Base-by-base conservation (phyloP, 805 yeast species). In the Tetrapisispora arboricola region DNA sequence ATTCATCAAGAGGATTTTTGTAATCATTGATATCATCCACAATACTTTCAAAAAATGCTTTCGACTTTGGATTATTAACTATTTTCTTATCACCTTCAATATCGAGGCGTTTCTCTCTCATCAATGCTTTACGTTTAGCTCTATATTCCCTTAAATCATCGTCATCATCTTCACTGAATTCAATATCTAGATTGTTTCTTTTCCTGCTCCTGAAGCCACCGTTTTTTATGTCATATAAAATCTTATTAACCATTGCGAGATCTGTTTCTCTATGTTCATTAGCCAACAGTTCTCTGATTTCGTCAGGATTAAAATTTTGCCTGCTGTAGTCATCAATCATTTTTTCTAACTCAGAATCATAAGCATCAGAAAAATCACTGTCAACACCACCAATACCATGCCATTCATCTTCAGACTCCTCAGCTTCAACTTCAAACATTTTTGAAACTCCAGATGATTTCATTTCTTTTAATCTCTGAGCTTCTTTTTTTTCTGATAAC, bases 341-440 rank as follows among this genome's bases (percentile, higher is more conserved):
- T 46, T 64, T 70, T 59, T 83, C 92, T 53, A 82, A 84, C 46
- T 84, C 94, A 20, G 84, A 75, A 55, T 83, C 76, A 39, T 78
- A 80, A 32, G 66, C 75, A 35, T 65, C 68, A 3, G 61, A 54
- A n/a, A 50, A 48, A 39, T 67, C 69, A 10, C 78, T 82, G 49
- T 81, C 88, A 6, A 54, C 66, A 44, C 94, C 94, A 48, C 90
- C 92, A 37, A 81, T 51, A 3, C 92, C 94, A 38, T 73, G 73
- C 84, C 86, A 84, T 64, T 84, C 94, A 66, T 84, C 94, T 45
- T 84, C 94, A 28, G 92, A 82, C 64, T 84, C 94, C 49, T 75
- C 87, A 33, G 94, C 94, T 65, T 84, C 92, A 37, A 81, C 79
- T 51, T 84, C 90, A 56, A 84, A 67, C 40, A 84, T 71, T 20